Conservation (phyloP, 2,329 filamentous ascomycete genomes). For the Trichoderma asperellum region DNA sequence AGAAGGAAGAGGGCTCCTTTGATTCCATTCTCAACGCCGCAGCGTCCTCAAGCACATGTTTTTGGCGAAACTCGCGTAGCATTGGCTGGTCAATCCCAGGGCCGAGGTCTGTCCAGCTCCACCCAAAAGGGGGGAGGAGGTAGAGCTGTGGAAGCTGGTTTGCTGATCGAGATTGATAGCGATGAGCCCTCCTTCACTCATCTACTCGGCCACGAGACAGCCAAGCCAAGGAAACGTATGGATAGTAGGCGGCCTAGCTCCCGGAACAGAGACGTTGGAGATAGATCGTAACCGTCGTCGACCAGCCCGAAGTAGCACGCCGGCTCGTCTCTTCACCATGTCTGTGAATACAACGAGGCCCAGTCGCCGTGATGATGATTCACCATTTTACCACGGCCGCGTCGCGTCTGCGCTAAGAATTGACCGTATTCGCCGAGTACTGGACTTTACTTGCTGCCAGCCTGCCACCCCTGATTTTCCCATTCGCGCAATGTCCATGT, state of each 20-base stretch:
- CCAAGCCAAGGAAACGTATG: conserved; percentile 73
- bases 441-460: conserved; percentile 54
- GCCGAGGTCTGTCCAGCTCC: conserved; percentile 5
- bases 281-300: conserved; percentile 67
- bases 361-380: conserved; percentile 63
- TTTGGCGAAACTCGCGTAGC: neutral
- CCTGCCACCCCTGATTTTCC: conserved; percentile 24
- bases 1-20: conserved; percentile 47
- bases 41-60: conserved; percentile 29
- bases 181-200: conserved; percentile 36
- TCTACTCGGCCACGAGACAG: conserved; percentile 45
- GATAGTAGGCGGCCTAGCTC: conserved; percentile 73
- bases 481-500: neutral
- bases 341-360: conserved; percentile 49
- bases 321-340: conserved; percentile 67
- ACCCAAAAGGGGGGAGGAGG: neutral
- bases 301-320: conserved; percentile 70
- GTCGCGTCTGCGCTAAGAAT: conserved; percentile 82
- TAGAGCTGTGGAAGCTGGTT: neutral
- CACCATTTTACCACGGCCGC: conserved; percentile 71
- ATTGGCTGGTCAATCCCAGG: conserved; percentile 7
- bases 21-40: conserved; percentile 48
- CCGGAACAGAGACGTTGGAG: conserved; percentile 53
- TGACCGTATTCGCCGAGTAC: conserved; percentile 67
- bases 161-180: conserved; percentile 31